Conservation (phyloP, 257 asterid genomes). For the Petrea volubilis region DNA sequence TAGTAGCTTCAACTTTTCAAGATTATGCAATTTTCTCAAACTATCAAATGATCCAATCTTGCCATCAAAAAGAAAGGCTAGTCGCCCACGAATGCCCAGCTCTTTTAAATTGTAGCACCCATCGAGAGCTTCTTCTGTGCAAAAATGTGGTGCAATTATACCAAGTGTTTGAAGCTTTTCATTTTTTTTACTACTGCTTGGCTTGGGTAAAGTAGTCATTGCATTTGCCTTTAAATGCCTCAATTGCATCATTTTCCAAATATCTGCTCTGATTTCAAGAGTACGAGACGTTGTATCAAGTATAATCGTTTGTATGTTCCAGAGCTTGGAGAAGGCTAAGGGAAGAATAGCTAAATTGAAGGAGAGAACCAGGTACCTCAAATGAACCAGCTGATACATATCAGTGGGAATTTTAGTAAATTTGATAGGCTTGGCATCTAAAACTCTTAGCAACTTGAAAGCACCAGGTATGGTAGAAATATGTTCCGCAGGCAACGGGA, state of each 20-base stretch:
- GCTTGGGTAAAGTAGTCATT: conserved; percentile 27
- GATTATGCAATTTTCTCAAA: conserved; percentile 28
- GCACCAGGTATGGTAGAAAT: conserved; percentile 22
- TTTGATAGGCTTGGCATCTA: conserved; percentile 31
- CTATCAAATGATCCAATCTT: conserved; percentile 34
- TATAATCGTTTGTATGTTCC: conserved; percentile 45
- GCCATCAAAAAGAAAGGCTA: conserved; percentile 29
- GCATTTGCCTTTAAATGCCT: conserved; percentile 48
- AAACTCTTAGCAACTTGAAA: conserved; percentile 33
- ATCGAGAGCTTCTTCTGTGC: conserved; percentile 26
- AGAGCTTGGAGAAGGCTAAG: conserved; percentile 25
- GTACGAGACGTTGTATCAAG: conserved; percentile 20
- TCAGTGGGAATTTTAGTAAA: conserved; percentile 31
- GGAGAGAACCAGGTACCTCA: conserved; percentile 40
- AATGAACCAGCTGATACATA: conserved; percentile 28
- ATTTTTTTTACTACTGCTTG: not conserved
- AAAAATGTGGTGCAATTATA: conserved; percentile 45
- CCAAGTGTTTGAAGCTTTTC: conserved; percentile 41
- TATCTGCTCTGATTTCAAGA: conserved; percentile 34
- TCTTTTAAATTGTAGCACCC: conserved; percentile 37
- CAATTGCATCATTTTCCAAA: conserved; percentile 37
- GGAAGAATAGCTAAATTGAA: conserved; percentile 34
- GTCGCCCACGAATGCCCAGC: conserved; percentile 42
- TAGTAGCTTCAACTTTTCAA: conserved; percentile 46
- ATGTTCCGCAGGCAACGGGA: conserved; percentile 19